phyloP scores from a whole-genome alignment of 352 stramenopile species.

The Globisporangium sylvaticum region DNA sequence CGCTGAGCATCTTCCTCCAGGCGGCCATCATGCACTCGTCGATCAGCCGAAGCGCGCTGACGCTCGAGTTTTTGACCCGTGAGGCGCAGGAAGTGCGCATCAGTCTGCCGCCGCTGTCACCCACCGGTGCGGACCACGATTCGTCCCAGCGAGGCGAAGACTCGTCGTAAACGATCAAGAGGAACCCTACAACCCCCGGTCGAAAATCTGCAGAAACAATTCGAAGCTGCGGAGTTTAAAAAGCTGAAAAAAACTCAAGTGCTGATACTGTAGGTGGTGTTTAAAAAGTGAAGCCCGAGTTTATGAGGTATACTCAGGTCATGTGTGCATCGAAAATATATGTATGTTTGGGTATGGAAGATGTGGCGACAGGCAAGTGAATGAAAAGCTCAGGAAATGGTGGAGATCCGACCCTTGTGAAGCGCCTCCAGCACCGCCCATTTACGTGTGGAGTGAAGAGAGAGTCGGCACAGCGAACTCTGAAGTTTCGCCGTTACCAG shows the following conservation, averaged over 20 bases:
- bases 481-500: constrained; percentile 5
- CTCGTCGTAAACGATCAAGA: constrained; percentile 25
- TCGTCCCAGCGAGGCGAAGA: constrained; percentile 35
- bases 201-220: constrained; percentile 1
- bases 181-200: not conserved
- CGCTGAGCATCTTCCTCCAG: constrained; percentile 74
- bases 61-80: constrained; percentile 77
- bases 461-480: constrained; percentile 7
- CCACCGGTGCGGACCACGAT: constrained; percentile 23
- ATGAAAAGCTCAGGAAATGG: constrained; percentile 2
- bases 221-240: not conserved
- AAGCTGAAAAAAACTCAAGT: not conserved
- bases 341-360: not conserved
- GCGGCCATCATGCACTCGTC: constrained; percentile 80
- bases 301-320: not conserved
- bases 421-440: not conserved
- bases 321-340: constrained; percentile 1
- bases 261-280: not conserved
- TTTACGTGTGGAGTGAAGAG: not conserved
- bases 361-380: not conserved
- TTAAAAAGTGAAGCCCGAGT: not conserved
- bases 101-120: constrained; percentile 75
- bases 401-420: not conserved
- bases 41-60: constrained; percentile 59
- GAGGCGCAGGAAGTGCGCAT: constrained; percentile 75